Evolutionary conservation across 2,329 filamentous ascomycete genomes (phyloP).

Genomic region (Apiospora saccharicola): DNA sequence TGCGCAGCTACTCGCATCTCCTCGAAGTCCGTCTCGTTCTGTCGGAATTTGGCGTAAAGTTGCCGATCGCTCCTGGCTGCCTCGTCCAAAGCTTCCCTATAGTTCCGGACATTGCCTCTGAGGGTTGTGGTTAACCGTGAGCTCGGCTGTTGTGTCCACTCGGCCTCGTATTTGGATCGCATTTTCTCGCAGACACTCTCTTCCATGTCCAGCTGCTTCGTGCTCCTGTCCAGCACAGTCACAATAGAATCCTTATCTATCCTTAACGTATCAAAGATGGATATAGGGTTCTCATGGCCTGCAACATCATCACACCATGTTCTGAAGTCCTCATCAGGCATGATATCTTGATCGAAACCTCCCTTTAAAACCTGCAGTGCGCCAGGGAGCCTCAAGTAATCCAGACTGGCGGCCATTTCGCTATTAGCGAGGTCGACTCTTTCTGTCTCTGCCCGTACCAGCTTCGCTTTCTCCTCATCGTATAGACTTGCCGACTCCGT

Average conservation of each 20-base stretch:
- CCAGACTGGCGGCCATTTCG: constrained; percentile 94
- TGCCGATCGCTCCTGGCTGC: constrained; percentile 86
- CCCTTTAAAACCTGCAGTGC: constrained; percentile 92
- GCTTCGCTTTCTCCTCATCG: constrained; percentile 97
- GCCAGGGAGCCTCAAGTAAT: constrained; percentile 89
- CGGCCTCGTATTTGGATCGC: constrained; percentile 93
- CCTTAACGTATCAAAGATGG: constrained; percentile 80
- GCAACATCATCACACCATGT: constrained; percentile 94
- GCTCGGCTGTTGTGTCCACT: constrained; percentile 98
- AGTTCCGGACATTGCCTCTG: constrained; percentile 85
- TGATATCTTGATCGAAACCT: constrained; percentile 87
- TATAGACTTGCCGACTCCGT: constrained; percentile 97
- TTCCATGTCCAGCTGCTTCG: constrained; percentile 93
- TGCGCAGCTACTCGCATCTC: constrained; percentile 93
- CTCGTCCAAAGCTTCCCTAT: constrained; percentile 88
- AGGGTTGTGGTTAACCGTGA: constrained; percentile 87
- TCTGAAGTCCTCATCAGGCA: constrained; percentile 89
- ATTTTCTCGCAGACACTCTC: constrained; percentile 99
- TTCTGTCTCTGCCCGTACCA: constrained; percentile 92
- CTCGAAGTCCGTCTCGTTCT: constrained; percentile 88
- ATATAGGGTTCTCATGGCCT: constrained; percentile 79
- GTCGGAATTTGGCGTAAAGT: constrained; percentile 81
- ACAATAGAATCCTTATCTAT: constrained; percentile 80
- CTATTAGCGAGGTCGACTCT: constrained; percentile 91
- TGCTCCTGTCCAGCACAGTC: constrained; percentile 76